Percentiles rank a stretch among this genome's conserved stretches.
phyloP scores from a whole-genome alignment of 2,329 filamentous ascomycete genomes.

The Fusarium piperis region DNA sequence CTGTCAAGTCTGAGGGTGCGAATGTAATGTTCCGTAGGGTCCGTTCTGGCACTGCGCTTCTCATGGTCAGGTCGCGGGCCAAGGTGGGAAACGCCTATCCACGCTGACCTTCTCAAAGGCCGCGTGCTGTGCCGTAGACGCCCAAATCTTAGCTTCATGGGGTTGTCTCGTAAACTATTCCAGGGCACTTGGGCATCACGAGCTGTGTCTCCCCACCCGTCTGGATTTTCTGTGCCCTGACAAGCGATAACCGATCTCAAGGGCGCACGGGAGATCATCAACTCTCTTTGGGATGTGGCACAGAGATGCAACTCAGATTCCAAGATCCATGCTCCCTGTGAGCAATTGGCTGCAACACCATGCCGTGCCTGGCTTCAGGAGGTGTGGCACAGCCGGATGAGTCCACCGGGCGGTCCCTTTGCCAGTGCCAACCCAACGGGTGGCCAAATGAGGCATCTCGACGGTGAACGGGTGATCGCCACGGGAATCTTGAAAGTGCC shows the following conservation, averaged over 20 bases:
- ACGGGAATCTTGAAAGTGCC: slow-evolving; percentile 15
- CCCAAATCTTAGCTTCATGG: slow-evolving; percentile 2
- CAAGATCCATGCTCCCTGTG: not conserved
- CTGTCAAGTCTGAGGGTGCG: not conserved
- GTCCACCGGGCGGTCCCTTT: not conserved
- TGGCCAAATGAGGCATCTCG: not conserved
- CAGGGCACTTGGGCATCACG: not conserved
- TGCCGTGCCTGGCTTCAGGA: not conserved
- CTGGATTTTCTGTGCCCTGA: not conserved
- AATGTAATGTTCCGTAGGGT: not conserved
- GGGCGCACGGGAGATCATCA: slow-evolving; percentile 2
- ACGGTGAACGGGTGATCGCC: slow-evolving; percentile 17
- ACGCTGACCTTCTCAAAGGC: not conserved
- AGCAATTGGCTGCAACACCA: not conserved
- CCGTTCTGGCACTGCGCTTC: not conserved
- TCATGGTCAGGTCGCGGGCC: not conserved
- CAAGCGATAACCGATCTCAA: not conserved
- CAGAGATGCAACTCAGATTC: slow-evolving; percentile 1
- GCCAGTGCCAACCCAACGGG: not conserved
- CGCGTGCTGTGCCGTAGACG: not conserved
- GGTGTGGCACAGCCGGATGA: not conserved
- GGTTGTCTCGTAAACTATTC: not conserved
- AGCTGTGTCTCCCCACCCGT: not conserved
- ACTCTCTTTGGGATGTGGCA: not conserved
- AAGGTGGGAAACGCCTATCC: slow-evolving; percentile 1